These are phyloP conservation scores for Aspergillus heteromorphus DNA, from an alignment of 495 filamentous ascomycete genomes.

Conservation along the genomic window DNA sequence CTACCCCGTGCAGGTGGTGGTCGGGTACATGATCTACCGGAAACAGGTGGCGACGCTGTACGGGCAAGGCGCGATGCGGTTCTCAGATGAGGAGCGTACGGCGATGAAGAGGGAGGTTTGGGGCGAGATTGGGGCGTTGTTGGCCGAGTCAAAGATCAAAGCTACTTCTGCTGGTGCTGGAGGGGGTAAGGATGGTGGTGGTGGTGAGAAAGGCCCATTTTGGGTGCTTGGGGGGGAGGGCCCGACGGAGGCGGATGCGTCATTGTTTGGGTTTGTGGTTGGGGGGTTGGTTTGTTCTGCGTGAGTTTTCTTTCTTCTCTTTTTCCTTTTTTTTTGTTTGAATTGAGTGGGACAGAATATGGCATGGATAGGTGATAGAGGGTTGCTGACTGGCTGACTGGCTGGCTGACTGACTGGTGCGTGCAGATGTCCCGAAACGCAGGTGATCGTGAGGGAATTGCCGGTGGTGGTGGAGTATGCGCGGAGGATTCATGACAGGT, in stretches of 20 bases:
- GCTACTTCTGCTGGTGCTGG: not conserved
- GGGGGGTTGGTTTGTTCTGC: slow-evolving; percentile 44
- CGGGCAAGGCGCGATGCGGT: slow-evolving; percentile 52
- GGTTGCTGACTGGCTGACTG: not conserved
- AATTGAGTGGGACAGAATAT: not conserved
- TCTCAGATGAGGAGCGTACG: slow-evolving; percentile 42
- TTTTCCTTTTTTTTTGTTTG: not conserved
- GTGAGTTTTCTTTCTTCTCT: slow-evolving; percentile 45
- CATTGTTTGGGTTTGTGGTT: slow-evolving; percentile 52
- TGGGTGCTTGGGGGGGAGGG: slow-evolving; percentile 51
- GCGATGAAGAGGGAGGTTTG: slow-evolving; percentile 46
- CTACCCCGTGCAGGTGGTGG: slow-evolving; percentile 45
- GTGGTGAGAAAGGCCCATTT: slow-evolving; percentile 32
- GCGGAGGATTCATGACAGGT: slow-evolving; percentile 47
- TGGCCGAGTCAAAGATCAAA: slow-evolving; percentile 18
- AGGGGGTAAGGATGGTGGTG: slow-evolving; percentile 8
- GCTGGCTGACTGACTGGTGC: not conserved
- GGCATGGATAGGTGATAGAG: not conserved
- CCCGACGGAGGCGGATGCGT: slow-evolving; percentile 54
- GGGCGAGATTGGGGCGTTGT: slow-evolving; percentile 41
- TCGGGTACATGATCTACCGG: slow-evolving; percentile 50
- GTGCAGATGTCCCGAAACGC: slow-evolving; percentile 42
- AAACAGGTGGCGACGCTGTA: slow-evolving; percentile 34
- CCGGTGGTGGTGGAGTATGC: slow-evolving; percentile 54
- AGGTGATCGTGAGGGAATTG: slow-evolving; percentile 35